A percentile compares a stretch with the other conserved stretches of the same genome.
phyloP scores from a whole-genome alignment of 225 moss, liverwort and hornwort genomes.

The Straminergon stramineum region DNA sequence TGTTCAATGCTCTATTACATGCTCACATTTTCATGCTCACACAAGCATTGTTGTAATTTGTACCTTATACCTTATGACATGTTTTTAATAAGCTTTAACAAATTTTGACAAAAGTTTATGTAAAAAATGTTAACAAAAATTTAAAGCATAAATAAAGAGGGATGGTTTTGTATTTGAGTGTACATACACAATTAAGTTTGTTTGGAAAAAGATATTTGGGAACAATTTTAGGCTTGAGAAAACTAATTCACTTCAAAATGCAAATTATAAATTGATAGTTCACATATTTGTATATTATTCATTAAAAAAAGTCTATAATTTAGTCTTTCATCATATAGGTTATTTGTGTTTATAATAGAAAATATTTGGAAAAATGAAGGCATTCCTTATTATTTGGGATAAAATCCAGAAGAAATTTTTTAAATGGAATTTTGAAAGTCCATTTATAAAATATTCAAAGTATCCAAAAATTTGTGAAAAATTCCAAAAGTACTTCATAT shows the following conservation, averaged over 20 bases:
- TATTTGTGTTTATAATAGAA: neutral
- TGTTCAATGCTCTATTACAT: too few species aligned
- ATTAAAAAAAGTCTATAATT: neutral
- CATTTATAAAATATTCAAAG: neutral
- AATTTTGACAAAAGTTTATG: neutral
- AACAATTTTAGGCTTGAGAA: neutral
- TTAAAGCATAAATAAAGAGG: accelerated
- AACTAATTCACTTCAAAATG: neutral
- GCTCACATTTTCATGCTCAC: too few species aligned
- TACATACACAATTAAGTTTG: too few species aligned
- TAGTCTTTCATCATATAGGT: neutral
- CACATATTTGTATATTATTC: neutral
- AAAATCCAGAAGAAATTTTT: neutral
- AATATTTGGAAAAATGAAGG: neutral
- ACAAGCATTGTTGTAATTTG: too few species aligned
- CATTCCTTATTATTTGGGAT: neutral
- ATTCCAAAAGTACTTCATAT: too few species aligned
- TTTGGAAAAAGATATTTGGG: too few species aligned
- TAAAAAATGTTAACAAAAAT: accelerated
- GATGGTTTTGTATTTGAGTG: neutral
- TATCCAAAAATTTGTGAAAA: neutral
- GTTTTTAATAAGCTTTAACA: neutral
- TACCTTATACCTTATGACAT: neutral
- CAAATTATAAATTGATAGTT: neutral
- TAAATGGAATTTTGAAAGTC: neutral